A percentile compares a stretch with the other conserved stretches of the same genome.
These are phyloP conservation scores for Dactylella cylindrospora DNA, from an alignment of 2,329 filamentous ascomycete species.

Conservation along the genomic window DNA sequence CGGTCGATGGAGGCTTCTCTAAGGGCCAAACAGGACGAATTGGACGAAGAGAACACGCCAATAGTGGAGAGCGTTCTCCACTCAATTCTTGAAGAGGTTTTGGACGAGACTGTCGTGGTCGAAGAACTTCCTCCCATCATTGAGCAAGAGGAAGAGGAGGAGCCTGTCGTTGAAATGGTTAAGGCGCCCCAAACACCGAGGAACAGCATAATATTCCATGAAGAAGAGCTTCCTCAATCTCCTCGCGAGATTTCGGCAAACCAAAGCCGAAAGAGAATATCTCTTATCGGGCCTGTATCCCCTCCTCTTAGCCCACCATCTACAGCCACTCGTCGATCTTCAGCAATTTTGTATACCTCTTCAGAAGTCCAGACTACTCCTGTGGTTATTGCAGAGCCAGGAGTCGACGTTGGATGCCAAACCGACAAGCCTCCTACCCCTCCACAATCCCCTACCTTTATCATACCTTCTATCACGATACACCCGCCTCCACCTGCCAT, in stretches of 20 bases:
- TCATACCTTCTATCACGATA: conserved; percentile 84
- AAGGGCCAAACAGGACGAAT: background rate
- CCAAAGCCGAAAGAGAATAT: conserved; percentile 69
- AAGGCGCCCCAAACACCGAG: conserved; percentile 52
- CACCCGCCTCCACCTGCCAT: conserved; percentile 85
- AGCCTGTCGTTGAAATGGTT: conserved; percentile 48
- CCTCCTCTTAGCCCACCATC: conserved; percentile 38
- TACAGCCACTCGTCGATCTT: conserved; percentile 36
- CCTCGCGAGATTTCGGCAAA: conserved; percentile 70
- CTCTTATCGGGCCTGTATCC: conserved; percentile 52
- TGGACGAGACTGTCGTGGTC: background rate
- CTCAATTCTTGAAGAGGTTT: conserved; percentile 16
- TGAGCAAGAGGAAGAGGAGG: conserved; percentile 20
- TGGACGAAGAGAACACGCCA: conserved; percentile 30
- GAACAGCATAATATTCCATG: conserved; percentile 48
- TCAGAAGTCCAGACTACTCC: conserved; percentile 29
- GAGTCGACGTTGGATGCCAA: conserved; percentile 30
- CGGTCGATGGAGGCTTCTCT: conserved; percentile 32
- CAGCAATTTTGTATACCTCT: conserved; percentile 34
- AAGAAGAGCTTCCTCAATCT: conserved; percentile 55
- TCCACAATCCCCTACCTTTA: conserved; percentile 54
- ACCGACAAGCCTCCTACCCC: conserved; percentile 50
- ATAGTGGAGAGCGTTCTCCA: conserved; percentile 23
- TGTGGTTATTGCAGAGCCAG: conserved; percentile 27
- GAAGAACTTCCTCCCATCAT: conserved; percentile 25